Evolutionary conservation across 257 asterid genomes (phyloP).

Genomic region (Gynochthodes officinalis): DNA sequence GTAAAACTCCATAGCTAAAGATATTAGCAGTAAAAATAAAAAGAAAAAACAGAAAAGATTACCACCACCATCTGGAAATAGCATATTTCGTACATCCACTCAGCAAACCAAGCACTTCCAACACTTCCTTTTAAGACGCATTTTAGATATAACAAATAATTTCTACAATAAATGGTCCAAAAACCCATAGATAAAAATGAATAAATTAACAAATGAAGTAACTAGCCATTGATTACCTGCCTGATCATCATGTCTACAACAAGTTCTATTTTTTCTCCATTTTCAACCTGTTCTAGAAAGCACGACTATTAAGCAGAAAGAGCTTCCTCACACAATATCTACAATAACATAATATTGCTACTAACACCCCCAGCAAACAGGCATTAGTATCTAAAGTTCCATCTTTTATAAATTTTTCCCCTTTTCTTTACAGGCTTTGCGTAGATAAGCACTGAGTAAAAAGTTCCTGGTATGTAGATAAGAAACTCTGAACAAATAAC

Average conservation of each 20-base stretch:
- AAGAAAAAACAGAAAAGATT: too few species aligned
- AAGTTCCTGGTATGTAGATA: not conserved
- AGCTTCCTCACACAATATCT: conserved; percentile 67
- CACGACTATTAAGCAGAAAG: conserved; percentile 87
- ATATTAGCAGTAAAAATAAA: not conserved
- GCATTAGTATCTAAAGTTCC: not conserved
- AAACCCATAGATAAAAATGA: not conserved
- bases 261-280: conserved; percentile 97
- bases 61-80: too few species aligned
- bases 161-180: not conserved
- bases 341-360: conserved; percentile 15
- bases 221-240: conserved; percentile 53
- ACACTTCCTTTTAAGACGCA: not conserved
- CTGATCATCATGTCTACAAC: conserved; percentile 98
- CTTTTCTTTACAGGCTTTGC: not conserved
- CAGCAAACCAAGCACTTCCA: not conserved
- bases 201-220: not conserved
- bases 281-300: conserved; percentile 78
- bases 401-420: not conserved
- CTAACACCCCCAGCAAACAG: not conserved
- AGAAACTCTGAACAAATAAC: not conserved
- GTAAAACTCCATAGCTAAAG: not conserved
- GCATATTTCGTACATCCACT: not conserved
- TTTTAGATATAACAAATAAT: not conserved
- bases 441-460: not conserved